Evolutionary conservation across 2,329 filamentous ascomycete species (phyloP), one percentile per base, ranked within the genome.

Genomic region (Penicillium sp.): DNA sequence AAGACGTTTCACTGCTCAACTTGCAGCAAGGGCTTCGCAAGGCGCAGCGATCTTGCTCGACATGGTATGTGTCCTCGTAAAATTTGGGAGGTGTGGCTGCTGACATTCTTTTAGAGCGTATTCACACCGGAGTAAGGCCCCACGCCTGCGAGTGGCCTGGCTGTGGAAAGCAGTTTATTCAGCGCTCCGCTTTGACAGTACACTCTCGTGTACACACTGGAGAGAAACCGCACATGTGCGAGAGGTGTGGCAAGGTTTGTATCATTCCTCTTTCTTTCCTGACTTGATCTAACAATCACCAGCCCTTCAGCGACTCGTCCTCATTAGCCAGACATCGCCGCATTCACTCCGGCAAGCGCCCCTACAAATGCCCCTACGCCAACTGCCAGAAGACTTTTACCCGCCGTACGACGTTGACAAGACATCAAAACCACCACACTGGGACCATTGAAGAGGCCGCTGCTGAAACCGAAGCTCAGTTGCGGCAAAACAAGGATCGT

Each of bases 321-420:
- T 97, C 92, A 14, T 77, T 99, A 18, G 93, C 93, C 12, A 82
- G 93, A 47, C 93, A 99, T 73, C 85, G 93, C 52, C 84, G 93
- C 57, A 97, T 96, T 53, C 93, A 99, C 68, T 95, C 89, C 3
- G 93, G 93, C 51, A 95, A 93, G 73, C 81, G 93, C 41, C 93
- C 93, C 1, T 99, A 97, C 77, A 95, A 95, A 71, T 99, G 93
- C 73, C 91, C 91, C 1, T 97, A 93, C 63, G 91, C 90, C 52
- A 91, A 96, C 69, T 99, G 93, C 71, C 91, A 97, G 67, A 97
- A 97, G 80, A 97, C 92, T 0, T 99, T 99, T 65, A 99, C 93
- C 9, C 86, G 93, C 49, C 87, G 92, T 57, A 97, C 93, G 0
- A 97, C 93, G 2, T 77, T 99, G 54, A 99, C 92, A 2, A 84